Conservation (phyloP, 163 green algal species). For the Trebouxia gelatinosa region DNA sequence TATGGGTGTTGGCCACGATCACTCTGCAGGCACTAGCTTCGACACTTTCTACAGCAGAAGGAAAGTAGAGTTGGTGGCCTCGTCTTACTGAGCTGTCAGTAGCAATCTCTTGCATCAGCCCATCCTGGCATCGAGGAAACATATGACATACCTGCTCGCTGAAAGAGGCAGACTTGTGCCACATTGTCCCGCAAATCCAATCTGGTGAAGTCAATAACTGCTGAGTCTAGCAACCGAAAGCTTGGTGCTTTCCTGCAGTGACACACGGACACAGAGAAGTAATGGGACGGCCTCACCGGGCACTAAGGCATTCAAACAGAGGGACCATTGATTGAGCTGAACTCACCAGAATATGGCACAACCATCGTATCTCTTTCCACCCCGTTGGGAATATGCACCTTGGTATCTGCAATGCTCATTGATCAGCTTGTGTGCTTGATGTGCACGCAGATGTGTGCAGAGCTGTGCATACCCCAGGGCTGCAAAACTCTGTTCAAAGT, state of each 20-base stretch:
- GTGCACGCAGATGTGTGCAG: background rate
- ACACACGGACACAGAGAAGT: background rate
- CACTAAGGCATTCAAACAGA: background rate
- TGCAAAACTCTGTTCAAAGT: slow-evolving; percentile 39
- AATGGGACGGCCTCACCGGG: background rate
- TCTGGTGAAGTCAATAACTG: slow-evolving; percentile 49
- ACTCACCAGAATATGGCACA: slow-evolving; percentile 77
- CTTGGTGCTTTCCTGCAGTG: slow-evolving; percentile 25
- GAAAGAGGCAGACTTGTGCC: slow-evolving; percentile 57
- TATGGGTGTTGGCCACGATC: slow-evolving; percentile 75
- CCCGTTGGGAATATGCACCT: slow-evolving; percentile 54
- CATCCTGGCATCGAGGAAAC: background rate
- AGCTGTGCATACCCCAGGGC: slow-evolving; percentile 3
- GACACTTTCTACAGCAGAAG: background rate
- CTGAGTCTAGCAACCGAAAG: background rate
- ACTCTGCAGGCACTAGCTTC: slow-evolving; percentile 33
- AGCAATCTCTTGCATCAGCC: background rate
- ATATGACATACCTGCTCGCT: slow-evolving; percentile 28
- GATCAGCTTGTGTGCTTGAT: background rate
- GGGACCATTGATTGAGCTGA: background rate
- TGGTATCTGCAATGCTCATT: slow-evolving; percentile 58
- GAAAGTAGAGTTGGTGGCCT: slow-evolving; percentile 4
- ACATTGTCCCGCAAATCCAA: slow-evolving; percentile 78
- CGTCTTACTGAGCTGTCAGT: slow-evolving; percentile 4
- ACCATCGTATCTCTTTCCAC: slow-evolving; percentile 61